phyloP scores from a whole-genome alignment of 1,284 basidiomycete species.

The Volvariella volvacea region DNA sequence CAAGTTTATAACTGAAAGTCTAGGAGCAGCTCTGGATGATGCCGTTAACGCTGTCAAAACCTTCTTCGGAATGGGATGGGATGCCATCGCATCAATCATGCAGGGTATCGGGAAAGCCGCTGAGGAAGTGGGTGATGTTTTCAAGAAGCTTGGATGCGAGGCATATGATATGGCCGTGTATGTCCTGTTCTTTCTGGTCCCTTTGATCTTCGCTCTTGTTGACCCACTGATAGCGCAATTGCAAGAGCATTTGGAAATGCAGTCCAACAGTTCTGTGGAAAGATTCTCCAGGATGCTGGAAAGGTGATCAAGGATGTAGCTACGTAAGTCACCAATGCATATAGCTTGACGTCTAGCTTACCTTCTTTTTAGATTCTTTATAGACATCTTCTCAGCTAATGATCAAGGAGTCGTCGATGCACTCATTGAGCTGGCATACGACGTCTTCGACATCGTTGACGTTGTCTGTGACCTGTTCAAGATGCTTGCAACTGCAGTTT shows the following conservation, averaged over 20 bases:
- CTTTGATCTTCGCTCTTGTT: no score
- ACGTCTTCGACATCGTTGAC: no score
- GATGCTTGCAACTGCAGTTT: no score
- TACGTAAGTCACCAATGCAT: no score
- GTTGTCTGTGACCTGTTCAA: no score
- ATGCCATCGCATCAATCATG: neutral
- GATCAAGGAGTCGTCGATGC: no score
- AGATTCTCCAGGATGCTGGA: neutral
- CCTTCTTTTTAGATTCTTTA: slow-evolving; percentile 1
- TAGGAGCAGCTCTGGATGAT: neutral
- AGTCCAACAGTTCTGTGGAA: neutral
- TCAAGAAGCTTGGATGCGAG: neutral
- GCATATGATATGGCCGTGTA: slow-evolving; percentile 1
- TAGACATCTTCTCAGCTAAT: no score
- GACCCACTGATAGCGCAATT: slow-evolving; percentile 3
- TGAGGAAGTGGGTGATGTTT: neutral
- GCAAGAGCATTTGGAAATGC: neutral
- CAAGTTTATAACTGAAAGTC: neutral
- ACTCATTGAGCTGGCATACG: no score
- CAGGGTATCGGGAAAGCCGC: neutral
- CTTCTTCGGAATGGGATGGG: slow-evolving; percentile 1
- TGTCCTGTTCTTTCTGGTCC: no score
- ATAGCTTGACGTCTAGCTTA: neutral
- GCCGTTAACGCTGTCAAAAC: neutral
- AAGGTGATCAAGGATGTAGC: no score